These are phyloP conservation scores for Malus hybrid DNA, from an alignment of 331 rosid species.

Conservation along the genomic window DNA sequence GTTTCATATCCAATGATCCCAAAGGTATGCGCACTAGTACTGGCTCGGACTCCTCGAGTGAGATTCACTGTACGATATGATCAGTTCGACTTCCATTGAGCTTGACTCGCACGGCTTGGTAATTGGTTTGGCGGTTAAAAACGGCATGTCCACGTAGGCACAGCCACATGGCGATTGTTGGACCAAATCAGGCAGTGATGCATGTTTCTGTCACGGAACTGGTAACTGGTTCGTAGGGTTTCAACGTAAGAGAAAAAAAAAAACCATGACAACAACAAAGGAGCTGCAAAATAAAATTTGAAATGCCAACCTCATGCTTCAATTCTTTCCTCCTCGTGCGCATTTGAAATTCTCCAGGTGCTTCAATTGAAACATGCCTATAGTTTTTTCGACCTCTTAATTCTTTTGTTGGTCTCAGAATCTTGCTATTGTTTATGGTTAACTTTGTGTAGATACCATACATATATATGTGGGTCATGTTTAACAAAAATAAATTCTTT, in stretches of 20 bases:
- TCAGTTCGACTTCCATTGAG: too few relatives aligned
- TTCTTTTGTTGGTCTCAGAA: too few relatives aligned
- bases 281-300: neutral
- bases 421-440: too few relatives aligned
- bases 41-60: too few relatives aligned
- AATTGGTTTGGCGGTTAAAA: neutral
- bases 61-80: neutral
- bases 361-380: neutral
- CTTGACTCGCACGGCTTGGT: neutral
- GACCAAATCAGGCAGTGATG: neutral
- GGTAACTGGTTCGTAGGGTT: neutral
- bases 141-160: neutral
- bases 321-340: neutral
- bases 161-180: neutral
- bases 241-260: neutral
- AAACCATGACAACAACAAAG: neutral
- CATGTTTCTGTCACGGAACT: neutral
- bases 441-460: too few relatives aligned
- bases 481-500: too few relatives aligned
- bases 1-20: neutral
- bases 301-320: conserved; percentile 4
- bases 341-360: neutral
- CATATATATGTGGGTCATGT: too few relatives aligned
- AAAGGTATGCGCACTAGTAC: too few relatives aligned
- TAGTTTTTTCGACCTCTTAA: neutral